Base-by-base conservation (phyloP, 257 asterid species). In the Solanum lignicaule region DNA sequence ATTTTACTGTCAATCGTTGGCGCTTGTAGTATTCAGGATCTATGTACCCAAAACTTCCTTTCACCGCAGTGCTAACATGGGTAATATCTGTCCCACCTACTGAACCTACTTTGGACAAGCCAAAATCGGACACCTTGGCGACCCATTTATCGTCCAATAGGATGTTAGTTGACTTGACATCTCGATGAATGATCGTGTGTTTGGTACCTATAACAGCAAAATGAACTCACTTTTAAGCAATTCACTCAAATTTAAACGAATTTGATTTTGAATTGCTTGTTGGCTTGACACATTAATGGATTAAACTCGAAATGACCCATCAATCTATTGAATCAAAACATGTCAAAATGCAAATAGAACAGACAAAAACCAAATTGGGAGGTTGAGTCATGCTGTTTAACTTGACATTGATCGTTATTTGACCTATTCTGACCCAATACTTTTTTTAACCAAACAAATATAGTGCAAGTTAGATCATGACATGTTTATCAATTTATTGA, bases 111-210 rank as follows among this genome's bases (percentile, higher is more conserved):
- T 92, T 95, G 23, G 97, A 95, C 39, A 95, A 90, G 10, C 98
- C 98, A 36, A 95, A 94, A 81, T 94, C 97, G 2, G 96, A 93
- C 25, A 95, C 90, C 88, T 95, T 95, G 2, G 98, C 95, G 36
- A 92, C 93, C 89, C 89, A 91, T 74, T 93, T 93, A 71, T 93
- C 95, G 9, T 94, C 93, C 87, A 94, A 75, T 4, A 94, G 60
- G 65, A 95, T 94, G 87, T 94, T 94, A 12, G 95, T 93, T 23
- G 98, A 93, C 90, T 94, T 93, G 36, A 94, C 93, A 74, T 94
- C 98, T 5, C 98, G 92, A 84, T 94, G 98, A 72, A 95, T 95
- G 62, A 95, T 91, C 39, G 66, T 36, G 60, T 89, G 87, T 23
- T 90, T 91, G 1, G 91, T 86, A 29, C 83, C 52, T 74, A 21